These are phyloP conservation scores for Citrus sp. DNA, from an alignment of 345 rosid species.

Conservation along the genomic window DNA sequence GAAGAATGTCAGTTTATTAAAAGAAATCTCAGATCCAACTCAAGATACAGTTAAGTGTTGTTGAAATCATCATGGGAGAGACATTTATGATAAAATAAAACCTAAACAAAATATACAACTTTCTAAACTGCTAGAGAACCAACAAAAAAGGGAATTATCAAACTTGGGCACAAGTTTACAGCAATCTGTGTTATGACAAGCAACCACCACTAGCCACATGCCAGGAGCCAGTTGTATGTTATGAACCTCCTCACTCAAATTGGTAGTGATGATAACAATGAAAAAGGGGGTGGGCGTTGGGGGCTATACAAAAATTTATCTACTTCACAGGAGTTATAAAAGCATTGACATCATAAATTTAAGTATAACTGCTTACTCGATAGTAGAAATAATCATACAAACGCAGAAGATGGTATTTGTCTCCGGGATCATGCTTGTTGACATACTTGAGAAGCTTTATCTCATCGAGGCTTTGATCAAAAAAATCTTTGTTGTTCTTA, in stretches of 20 bases:
- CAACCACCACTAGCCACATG: background rate
- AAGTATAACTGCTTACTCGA: slow-evolving; percentile 56
- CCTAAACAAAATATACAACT: background rate
- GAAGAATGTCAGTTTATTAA: background rate
- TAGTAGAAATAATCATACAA: slow-evolving; percentile 96
- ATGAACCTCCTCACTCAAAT: background rate
- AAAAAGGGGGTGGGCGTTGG: background rate
- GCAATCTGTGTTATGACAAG: background rate
- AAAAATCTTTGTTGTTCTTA: slow-evolving; percentile 98
- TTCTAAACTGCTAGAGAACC: background rate
- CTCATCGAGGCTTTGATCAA: slow-evolving; percentile 99
- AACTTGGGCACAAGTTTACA: background rate
- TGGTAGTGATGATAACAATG: background rate
- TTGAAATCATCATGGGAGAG: background rate
- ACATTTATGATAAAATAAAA: background rate
- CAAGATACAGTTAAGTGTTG: background rate
- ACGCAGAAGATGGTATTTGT: slow-evolving; percentile 94
- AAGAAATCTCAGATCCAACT: background rate
- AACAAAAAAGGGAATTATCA: background rate
- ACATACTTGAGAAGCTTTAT: slow-evolving; percentile 96
- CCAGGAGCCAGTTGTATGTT: background rate
- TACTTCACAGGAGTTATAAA: background rate
- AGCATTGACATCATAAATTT: slow-evolving; percentile 6
- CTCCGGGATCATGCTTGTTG: slow-evolving; percentile 98
- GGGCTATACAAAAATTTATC: background rate